These are phyloP conservation scores for Phytomonas sp. DNA, from an alignment of 208 protist species.

Conservation along the genomic window DNA sequence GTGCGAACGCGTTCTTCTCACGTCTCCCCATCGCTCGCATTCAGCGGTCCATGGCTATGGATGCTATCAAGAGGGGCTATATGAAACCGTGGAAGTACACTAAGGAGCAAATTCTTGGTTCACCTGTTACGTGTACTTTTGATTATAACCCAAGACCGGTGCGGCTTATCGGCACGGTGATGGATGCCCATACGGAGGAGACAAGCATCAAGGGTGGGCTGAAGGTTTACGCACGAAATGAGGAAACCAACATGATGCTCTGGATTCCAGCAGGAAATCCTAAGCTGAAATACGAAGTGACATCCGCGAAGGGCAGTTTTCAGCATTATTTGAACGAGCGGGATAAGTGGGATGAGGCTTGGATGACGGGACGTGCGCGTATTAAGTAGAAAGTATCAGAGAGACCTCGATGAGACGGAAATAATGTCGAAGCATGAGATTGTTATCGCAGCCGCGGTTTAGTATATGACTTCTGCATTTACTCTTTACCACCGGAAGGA, in stretches of 20 bases:
- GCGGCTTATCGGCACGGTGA: conserved; percentile 84
- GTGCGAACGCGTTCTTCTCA: conserved; percentile 86
- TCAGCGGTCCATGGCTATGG: conserved; percentile 80
- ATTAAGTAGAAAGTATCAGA: conserved; percentile 49
- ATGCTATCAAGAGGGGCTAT: conserved; percentile 71
- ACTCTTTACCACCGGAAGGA: not conserved
- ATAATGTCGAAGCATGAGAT: not conserved
- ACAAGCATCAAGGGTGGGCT: conserved; percentile 86
- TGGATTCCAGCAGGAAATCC: conserved; percentile 85
- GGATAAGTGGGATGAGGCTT: conserved; percentile 89
- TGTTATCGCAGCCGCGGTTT: not conserved
- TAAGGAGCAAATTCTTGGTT: conserved; percentile 85
- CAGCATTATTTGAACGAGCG: conserved; percentile 87
- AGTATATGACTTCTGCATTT: not conserved
- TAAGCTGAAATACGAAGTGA: conserved; percentile 86
- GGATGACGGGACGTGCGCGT: conserved; percentile 80
- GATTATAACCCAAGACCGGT: conserved; percentile 88
- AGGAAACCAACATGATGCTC: conserved; percentile 89
- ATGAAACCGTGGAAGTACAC: conserved; percentile 88
- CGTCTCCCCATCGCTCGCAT: conserved; percentile 78
- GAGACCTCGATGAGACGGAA: not conserved
- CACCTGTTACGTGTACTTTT: conserved; percentile 83
- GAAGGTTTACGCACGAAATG: conserved; percentile 86
- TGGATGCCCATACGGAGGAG: conserved; percentile 85
- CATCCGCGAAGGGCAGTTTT: conserved; percentile 72